Base-by-base conservation (phyloP, 345 rosid species). In the Acer campestre region DNA sequence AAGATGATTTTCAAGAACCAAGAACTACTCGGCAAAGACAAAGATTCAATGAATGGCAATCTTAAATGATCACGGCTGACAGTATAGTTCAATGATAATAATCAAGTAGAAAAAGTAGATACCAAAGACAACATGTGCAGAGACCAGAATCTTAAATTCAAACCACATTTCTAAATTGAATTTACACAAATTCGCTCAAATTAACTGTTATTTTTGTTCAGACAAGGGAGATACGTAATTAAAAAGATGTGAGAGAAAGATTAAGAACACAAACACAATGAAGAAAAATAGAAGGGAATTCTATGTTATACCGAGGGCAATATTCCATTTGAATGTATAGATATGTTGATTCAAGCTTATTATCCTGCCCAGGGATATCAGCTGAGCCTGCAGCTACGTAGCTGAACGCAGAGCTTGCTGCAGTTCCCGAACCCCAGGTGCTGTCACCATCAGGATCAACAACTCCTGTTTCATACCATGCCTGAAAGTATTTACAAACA, bases 291-390 rank as follows among this genome's bases (percentile, higher is more conserved):
- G 18, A 61, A 35, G 51, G 16, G 40, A 59, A 67, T 23, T 23
- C 14, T 40, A 17, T 7, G 11, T 65, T 70, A 83, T 89, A 95
- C 99, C 99, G 88, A 10, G 99, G 99, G 75, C 99, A 95, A 53
- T 82, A 93, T 77, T 95, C 99, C 99, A 95, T 95, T 81, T 95
- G 99, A 84, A 95, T 95, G 79, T 93, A 95, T 22, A 95, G 84
- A 88, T 90, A 93, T 11, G 94, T 91, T 20, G 96, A 90, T 67
- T 90, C 99, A 76, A 91, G 81, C 76, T 88, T 88, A 84, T 80
- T 84, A 44, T 95, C 96, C 73, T 84, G 91, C 82, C 86, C 94
- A 80, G 78, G 66, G 58, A 79, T 71, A 85, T 87, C 97, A 62
- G 84, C 82, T 40, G 88, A 85, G 80, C 82, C 86, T 63, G 89